phyloP scores from a whole-genome alignment of 129 eudicot species.

The Saposhnikovia divaricata region DNA sequence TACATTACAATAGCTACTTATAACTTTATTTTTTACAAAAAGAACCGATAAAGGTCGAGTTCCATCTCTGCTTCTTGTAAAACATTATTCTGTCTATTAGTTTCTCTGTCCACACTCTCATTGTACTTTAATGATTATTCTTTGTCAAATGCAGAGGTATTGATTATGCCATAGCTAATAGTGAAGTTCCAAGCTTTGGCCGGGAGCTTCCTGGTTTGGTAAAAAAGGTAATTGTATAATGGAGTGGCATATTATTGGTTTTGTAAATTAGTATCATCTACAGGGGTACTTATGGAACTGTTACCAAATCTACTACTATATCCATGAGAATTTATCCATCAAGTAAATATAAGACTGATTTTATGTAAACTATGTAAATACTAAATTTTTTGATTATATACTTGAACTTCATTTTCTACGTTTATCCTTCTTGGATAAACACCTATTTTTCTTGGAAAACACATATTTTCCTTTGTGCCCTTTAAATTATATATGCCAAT shows the following conservation, averaged over 20 bases:
- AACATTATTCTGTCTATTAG: background rate
- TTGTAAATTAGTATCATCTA: background rate
- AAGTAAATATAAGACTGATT: background rate
- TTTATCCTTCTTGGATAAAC: background rate
- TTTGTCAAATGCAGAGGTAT: constrained; percentile 52
- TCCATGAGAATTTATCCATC: background rate
- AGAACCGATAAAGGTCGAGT: too few species aligned
- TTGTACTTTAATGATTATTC: constrained; percentile 16
- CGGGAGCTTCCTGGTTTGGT: constrained; percentile 49
- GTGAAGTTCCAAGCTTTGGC: constrained; percentile 46
- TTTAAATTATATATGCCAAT: too few species aligned
- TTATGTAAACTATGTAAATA: background rate
- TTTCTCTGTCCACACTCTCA: background rate
- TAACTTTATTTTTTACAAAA: background rate
- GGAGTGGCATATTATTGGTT: background rate
- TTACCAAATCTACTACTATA: background rate
- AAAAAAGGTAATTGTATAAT: constrained; percentile 40
- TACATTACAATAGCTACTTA: background rate
- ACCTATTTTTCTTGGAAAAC: background rate
- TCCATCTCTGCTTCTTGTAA: background rate
- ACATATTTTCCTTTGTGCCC: background rate
- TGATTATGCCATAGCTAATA: constrained; percentile 62
- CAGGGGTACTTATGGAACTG: background rate
- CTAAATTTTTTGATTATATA: background rate
- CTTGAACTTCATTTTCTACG: background rate